phyloP scores from a whole-genome alignment of 176 grass and related monocot species.

The Triticum timopheevii region DNA sequence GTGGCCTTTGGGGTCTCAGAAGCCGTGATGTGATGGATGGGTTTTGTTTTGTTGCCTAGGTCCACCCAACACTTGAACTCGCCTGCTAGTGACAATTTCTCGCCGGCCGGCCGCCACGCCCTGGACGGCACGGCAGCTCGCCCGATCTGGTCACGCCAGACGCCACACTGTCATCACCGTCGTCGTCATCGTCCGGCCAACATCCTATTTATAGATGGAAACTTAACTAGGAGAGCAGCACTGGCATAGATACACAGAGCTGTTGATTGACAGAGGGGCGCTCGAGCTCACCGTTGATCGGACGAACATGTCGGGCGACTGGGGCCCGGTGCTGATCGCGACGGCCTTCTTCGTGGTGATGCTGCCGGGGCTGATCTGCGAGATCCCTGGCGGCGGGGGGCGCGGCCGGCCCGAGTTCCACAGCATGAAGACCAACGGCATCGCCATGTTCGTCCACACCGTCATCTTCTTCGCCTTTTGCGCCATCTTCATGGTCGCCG shows the following conservation, averaged over 20 bases:
- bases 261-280: neutral
- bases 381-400: constrained; percentile 45
- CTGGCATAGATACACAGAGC: neutral
- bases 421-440: constrained; percentile 38
- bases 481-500: constrained; percentile 53
- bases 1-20: neutral
- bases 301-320: constrained; percentile 18
- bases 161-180: neutral
- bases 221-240: neutral
- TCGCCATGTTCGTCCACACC: constrained; percentile 51
- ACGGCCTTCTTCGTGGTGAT: constrained; percentile 50
- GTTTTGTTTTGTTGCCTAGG: neutral
- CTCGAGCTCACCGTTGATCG: too few species aligned
- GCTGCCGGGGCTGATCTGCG: constrained; percentile 44
- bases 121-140: neutral
- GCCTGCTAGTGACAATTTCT: neutral
- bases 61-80: neutral
- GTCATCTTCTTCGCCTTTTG: constrained; percentile 55
- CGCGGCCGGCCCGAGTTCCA: constrained; percentile 33
- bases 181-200: neutral
- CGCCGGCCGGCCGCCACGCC: neutral
- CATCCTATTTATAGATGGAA: neutral
- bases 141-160: neutral
- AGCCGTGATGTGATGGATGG: neutral
- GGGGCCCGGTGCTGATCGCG: constrained; percentile 51